Percentiles rank a stretch among this genome's conserved stretches.
phyloP scores from a whole-genome alignment of 163 green algal genomes.

The Dunaliella salina region DNA sequence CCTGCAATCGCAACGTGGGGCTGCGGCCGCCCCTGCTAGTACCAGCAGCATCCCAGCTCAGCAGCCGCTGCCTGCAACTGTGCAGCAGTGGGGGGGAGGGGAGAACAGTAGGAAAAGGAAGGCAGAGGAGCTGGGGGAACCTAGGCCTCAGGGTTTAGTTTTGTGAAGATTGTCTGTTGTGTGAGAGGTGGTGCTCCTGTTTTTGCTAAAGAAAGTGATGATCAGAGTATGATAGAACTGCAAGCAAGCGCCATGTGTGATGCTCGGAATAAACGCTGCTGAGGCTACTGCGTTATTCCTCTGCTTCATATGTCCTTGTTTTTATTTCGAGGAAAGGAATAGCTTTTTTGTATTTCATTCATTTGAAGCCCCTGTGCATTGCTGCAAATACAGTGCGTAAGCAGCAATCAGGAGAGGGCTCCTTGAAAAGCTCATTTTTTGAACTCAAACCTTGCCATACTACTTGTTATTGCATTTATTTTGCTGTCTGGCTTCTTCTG shows the following conservation, averaged over 20 bases:
- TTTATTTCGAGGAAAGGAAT: neutral
- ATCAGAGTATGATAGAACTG: neutral
- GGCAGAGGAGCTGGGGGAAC: neutral
- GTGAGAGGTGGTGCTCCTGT: neutral
- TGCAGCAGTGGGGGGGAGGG: neutral
- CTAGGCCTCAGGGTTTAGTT: neutral
- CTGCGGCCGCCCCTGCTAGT: neutral
- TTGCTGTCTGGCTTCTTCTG: too few relatives aligned
- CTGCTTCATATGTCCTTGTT: neutral
- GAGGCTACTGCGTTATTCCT: neutral
- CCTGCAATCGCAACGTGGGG: neutral
- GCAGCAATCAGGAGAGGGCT: neutral
- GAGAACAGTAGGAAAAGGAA: neutral
- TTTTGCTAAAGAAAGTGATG: too few relatives aligned
- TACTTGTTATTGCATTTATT: too few relatives aligned
- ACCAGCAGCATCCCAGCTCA: too few relatives aligned
- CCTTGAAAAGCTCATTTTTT: too few relatives aligned
- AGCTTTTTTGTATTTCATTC: neutral
- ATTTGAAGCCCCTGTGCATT: neutral
- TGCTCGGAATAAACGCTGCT: neutral
- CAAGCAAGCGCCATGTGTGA: neutral
- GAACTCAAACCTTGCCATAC: too few relatives aligned
- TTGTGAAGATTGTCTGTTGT: neutral
- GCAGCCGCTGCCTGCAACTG: neutral
- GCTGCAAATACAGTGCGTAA: neutral